These are phyloP conservation scores for Suhomyces ambrosiae DNA, from an alignment of 1,139 yeast genomes.

Conservation along the genomic window DNA sequence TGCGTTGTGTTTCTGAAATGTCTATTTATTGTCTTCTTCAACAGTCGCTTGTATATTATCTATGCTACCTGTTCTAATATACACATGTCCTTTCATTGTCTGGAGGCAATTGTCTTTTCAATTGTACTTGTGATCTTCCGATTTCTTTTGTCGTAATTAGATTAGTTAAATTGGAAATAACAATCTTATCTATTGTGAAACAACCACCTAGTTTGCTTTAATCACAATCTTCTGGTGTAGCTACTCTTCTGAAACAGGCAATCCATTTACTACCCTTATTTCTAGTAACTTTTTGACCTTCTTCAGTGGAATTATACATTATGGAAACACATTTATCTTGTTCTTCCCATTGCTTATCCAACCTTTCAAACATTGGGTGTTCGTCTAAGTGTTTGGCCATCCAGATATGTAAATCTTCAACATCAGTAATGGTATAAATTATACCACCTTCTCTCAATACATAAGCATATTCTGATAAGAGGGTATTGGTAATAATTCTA, in stretches of 20 bases:
- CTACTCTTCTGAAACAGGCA: slow-evolving; percentile 82
- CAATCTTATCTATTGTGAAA: too few species aligned
- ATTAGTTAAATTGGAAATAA: too few species aligned
- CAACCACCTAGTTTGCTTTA: too few species aligned
- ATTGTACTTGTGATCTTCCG: too few species aligned
- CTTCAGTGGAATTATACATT: slow-evolving; percentile 93
- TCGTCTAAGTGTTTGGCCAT: slow-evolving; percentile 89
- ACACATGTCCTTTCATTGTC: slow-evolving; percentile 3
- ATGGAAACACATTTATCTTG: slow-evolving; percentile 79
- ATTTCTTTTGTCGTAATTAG: too few species aligned
- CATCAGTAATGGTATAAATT: slow-evolving; percentile 94
- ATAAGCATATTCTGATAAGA: slow-evolving; percentile 89
- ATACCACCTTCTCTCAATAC: slow-evolving; percentile 86
- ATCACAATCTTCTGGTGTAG: slow-evolving; percentile 52
- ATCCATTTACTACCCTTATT: slow-evolving; percentile 85
- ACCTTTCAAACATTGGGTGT: slow-evolving; percentile 88
- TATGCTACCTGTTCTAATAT: slow-evolving; percentile 13
- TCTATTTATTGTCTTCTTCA: slow-evolving; percentile 13
- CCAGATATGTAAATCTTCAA: slow-evolving; percentile 91
- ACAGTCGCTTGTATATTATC: slow-evolving; percentile 12
- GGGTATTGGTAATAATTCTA: slow-evolving; percentile 86
- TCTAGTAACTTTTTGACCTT: slow-evolving; percentile 93
- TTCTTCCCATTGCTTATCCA: slow-evolving; percentile 76
- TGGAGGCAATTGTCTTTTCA: neutral
- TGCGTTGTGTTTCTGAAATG: slow-evolving; percentile 12